These are phyloP conservation scores for Anastatica hierochuntica DNA, from an alignment of 345 rosid genomes.

Conservation along the genomic window DNA sequence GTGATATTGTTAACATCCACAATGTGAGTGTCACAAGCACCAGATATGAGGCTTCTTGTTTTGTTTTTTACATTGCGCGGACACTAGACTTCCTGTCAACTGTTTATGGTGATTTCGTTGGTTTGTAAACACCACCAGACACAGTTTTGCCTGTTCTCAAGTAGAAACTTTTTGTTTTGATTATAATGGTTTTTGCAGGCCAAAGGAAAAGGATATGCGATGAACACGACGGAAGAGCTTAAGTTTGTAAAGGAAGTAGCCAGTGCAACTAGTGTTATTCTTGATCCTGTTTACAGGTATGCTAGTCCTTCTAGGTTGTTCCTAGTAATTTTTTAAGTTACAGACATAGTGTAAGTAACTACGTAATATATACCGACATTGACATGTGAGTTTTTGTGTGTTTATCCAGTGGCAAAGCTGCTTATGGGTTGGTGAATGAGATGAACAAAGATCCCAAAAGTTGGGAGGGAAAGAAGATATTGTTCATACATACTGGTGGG, in stretches of 20 bases:
- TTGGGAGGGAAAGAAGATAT: slow-evolving; percentile 78
- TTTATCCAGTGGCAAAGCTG: slow-evolving; percentile 86
- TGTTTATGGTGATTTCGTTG: neutral
- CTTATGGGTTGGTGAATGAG: slow-evolving; percentile 60
- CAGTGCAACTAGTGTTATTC: slow-evolving; percentile 60
- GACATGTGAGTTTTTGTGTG: neutral
- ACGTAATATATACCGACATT: neutral
- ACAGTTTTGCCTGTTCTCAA: no score
- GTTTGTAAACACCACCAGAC: no score
- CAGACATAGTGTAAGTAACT: neutral
- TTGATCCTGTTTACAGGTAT: slow-evolving; percentile 93
- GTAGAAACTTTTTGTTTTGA: no score
- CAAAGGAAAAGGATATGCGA: slow-evolving; percentile 84
- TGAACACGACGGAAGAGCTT: slow-evolving; percentile 69
- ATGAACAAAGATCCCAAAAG: slow-evolving; percentile 60
- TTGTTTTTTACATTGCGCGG: no score
- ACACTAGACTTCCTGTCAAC: neutral
- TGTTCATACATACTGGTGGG: slow-evolving; percentile 84
- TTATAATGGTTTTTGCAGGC: no score
- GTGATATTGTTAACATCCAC: slow-evolving; percentile 48
- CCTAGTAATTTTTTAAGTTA: neutral
- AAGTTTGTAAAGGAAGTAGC: slow-evolving; percentile 75
- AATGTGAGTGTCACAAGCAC: slow-evolving; percentile 46
- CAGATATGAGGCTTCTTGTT: no score
- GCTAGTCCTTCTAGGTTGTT: neutral